phyloP scores from a whole-genome alignment of 192 early-diverging fungal species.

The Dissophora ornata region DNA sequence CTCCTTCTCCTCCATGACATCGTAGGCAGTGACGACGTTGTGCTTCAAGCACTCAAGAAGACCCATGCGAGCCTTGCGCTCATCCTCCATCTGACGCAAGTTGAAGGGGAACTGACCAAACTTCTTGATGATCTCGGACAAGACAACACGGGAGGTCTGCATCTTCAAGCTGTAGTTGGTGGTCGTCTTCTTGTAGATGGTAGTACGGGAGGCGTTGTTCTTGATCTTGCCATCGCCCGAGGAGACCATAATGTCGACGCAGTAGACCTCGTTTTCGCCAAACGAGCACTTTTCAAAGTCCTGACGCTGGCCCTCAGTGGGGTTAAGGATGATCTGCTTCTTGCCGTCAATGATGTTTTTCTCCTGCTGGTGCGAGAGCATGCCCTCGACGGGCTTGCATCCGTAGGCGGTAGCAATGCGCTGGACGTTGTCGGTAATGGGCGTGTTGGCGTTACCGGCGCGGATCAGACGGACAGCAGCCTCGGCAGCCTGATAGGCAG shows the following conservation, averaged over 20 bases:
- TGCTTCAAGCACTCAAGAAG: conserved; percentile 90
- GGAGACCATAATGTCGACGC: conserved; percentile 89
- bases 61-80: conserved; percentile 92
- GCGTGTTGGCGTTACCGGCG: conserved; percentile 77
- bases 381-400: conserved; percentile 91
- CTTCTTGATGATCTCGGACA: conserved; percentile 79
- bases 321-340: conserved; percentile 95
- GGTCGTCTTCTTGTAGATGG: conserved; percentile 91
- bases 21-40: conserved; percentile 82
- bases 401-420: conserved; percentile 85
- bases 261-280: conserved; percentile 92
- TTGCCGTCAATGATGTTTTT: conserved; percentile 90
- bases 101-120: conserved; percentile 92
- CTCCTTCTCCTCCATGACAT: conserved; percentile 87
- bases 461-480: conserved; percentile 87
- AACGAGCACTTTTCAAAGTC: conserved; percentile 76
- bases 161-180: conserved; percentile 88
- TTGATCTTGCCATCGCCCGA: conserved; percentile 90
- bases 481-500: conserved; percentile 87
- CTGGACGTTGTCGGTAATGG: conserved; percentile 82
- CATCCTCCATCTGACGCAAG: conserved; percentile 86
- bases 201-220: conserved; percentile 77
- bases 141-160: conserved; percentile 79
- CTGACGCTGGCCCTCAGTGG: conserved; percentile 78
- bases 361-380: conserved; percentile 89